Base-by-base conservation (phyloP, 176 grass and related monocot species). In the Chloris gayana region DNA sequence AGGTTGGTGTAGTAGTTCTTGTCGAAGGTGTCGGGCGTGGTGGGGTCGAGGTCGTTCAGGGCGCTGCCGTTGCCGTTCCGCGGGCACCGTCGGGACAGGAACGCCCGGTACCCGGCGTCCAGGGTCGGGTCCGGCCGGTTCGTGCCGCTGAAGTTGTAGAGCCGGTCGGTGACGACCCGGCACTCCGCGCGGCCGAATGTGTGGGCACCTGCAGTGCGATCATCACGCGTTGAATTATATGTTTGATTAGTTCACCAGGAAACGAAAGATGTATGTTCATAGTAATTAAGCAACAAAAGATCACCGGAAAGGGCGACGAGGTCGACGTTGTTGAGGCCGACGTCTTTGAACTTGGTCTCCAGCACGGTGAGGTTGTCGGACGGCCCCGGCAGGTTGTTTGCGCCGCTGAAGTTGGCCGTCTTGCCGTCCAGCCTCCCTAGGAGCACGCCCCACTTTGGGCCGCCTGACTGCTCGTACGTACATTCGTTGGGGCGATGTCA, bases 231-330 rank as follows among this genome's bases (percentile, higher is more conserved):
- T n/a, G n/a, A n/a, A n/a, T n/a, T n/a, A n/a, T 35, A 35, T 35
- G 34, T 35, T 35, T 35, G 34, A 35, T 35, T 35, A 3, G 34
- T 42, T 42, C 41, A 42, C 41, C 41, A 42, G 41, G 41, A 42
- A 42, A 10, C 9, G 1, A 10, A 42, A 35, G 5, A 35, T 3
- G 5, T 2, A 35, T 35, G 34, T 5, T 35, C 2, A 35, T 35
- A 35, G 34, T 35, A 35, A 35, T 35, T 35, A 35, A 35, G 34
- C 5, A 35, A 35, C 5, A 3, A 2, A 3, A 2, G 8, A 0
- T 9, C 49, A 89, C 93, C 90, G 31, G 90, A 93, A 64, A 96
- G 84, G 32, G 93, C 66, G 65, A 96, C 93, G 45, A 95, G 93
- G 27, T 95, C 93, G 3, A 34, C 54, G 11, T 3, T 46, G 32